A percentile compares a stretch with the other conserved stretches of the same genome.
Conservation (phyloP, 2,329 filamentous ascomycete species). For the Gliomastix tumulicola region DNA sequence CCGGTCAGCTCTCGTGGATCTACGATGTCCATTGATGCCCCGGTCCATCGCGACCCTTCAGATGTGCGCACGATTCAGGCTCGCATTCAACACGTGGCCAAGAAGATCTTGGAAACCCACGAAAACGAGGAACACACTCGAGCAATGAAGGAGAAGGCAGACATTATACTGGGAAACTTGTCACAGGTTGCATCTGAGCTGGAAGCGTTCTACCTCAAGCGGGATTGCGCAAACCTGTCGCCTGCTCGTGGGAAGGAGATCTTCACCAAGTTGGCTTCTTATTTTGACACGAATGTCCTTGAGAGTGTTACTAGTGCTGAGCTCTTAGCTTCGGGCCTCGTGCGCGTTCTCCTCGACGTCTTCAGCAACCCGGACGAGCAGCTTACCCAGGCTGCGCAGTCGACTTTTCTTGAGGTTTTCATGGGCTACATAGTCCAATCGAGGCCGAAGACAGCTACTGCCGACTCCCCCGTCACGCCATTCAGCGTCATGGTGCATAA, state of each 20-base stretch:
- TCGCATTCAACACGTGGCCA: conserved; percentile 69
- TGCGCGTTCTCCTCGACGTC: conserved; percentile 73
- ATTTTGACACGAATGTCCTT: conserved; percentile 82
- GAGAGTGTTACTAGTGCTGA: conserved; percentile 96
- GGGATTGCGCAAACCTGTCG: conserved; percentile 35
- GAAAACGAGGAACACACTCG: conserved; percentile 68
- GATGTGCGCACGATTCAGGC: conserved; percentile 50
- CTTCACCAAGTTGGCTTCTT: conserved; percentile 69
- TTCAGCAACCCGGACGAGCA: conserved; percentile 66
- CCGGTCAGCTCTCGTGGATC: conserved; percentile 60
- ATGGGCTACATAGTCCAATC: conserved; percentile 70
- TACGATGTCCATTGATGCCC: conserved; percentile 55
- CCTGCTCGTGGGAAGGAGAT: conserved; percentile 52
- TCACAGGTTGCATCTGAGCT: conserved; percentile 67
- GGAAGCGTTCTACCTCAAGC: conserved; percentile 59
- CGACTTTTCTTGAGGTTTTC: conserved; percentile 85
- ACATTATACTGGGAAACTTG: conserved; percentile 66
- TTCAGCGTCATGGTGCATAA: conserved; percentile 92
- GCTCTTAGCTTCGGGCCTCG: conserved; percentile 82
- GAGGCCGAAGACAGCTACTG: conserved; percentile 55
- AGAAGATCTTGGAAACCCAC: conserved; percentile 76
- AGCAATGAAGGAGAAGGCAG: conserved; percentile 71
- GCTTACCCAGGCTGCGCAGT: conserved; percentile 60
- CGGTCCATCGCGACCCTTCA: conserved; percentile 38
- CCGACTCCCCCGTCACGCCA: conserved; percentile 68